Percentiles rank a stretch among this genome's conserved stretches.
phyloP scores from a whole-genome alignment of 139 green algal species.

The Diplosphaera chodatii region DNA sequence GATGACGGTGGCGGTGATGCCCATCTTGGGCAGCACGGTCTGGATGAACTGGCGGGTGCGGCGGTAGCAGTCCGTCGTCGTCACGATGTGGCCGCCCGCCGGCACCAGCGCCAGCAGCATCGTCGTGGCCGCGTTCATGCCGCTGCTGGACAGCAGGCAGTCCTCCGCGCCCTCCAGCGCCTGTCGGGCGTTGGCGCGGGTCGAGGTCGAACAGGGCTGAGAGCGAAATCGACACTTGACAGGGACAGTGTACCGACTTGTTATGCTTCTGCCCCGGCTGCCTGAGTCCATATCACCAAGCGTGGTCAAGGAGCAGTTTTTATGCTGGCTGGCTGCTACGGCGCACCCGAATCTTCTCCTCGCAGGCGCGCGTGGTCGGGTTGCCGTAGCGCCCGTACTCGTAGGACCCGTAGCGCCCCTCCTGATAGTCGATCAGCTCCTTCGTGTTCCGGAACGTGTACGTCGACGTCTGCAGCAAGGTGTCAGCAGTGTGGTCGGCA shows the following conservation, averaged over 20 bases:
- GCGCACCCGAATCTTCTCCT: constrained; percentile 87
- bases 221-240: too few relatives aligned
- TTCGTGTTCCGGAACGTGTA: constrained; percentile 76
- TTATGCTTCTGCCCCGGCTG: too few relatives aligned
- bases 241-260: too few relatives aligned
- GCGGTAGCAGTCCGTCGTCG: constrained; percentile 99
- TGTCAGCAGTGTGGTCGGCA: too few relatives aligned
- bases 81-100: constrained; percentile 94
- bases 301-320: too few relatives aligned
- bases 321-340: too few relatives aligned
- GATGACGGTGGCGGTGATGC: constrained; percentile 90
- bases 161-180: constrained; percentile 93
- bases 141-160: constrained; percentile 83
- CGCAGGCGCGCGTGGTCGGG: constrained; percentile 77
- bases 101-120: constrained; percentile 98
- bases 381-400: constrained; percentile 95
- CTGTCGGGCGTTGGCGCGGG: neutral
- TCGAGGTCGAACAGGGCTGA: too few relatives aligned
- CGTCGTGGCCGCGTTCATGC: constrained; percentile 96
- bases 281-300: too few relatives aligned
- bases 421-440: constrained; percentile 96
- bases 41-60: constrained; percentile 98
- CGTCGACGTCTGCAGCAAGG: constrained; percentile 71
- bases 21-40: constrained; percentile 96
- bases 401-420: constrained; percentile 82